Base-by-base conservation (phyloP, 2,329 filamentous ascomycete species). In the Biscogniauxia mediterranea region DNA sequence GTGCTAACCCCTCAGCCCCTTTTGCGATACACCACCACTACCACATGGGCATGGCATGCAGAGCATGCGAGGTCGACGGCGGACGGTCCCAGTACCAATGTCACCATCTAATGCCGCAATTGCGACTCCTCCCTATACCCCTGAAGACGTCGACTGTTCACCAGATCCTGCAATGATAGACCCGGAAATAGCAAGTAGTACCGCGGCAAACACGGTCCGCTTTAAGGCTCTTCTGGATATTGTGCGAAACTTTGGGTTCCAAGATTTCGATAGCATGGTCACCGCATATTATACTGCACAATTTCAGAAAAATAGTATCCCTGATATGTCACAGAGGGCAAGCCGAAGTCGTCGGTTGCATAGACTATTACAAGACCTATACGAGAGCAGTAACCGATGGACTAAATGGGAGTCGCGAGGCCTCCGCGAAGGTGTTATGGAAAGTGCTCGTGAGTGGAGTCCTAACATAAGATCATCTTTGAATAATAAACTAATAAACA, bases 361-460 rank as follows among this genome's bases (percentile, higher is more conserved):
- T 17, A 23, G n/a, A 25, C 3, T 59, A 5, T 19, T 59, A 15
- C 52, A 59, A 38, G 53, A 55, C 5, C 28, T 59, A 23, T 17
- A 21, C n/a, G 53, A 55, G 20, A 46, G 57, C n/a, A 59, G 57
- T 52, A 38, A 52, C 5, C 49, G 28, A 20, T 59, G 57, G 57
- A 38, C 57, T 15, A 52, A 52, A 46, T 59, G 57, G 57, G 57
- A 59, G 42, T 55, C 57, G n/a, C 52, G 57, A 32, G 53, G 57
- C 17, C 23, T 59, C 9, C 32, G 38, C 17, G 57, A 59, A 17
- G 32, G 57, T n/a, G 51, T 52, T 0, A 46, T 59, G 49, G 52
- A 59, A 25, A 21, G 15, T 21, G 50, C 57, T n/a, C 52, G 57
- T 59, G 19, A 52, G 52, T 58, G 11, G 17, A 20, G 20, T 51